A percentile compares a stretch with the other conserved stretches of the same genome.
These are phyloP conservation scores for Pythium periplocum DNA, from an alignment of 352 stramenopile genomes.

Conservation along the genomic window DNA sequence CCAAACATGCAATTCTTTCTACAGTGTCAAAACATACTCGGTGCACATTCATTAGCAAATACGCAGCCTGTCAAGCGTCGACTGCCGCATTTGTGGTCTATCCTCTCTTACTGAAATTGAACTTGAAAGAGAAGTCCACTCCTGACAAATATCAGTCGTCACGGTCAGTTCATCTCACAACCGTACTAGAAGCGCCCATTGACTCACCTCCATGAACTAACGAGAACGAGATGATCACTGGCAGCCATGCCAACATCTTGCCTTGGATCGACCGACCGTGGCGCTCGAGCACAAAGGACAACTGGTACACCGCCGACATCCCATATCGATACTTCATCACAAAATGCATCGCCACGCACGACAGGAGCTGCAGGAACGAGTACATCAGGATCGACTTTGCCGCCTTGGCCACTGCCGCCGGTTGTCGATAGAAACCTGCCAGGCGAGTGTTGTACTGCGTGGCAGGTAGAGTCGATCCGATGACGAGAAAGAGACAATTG, in stretches of 20 bases:
- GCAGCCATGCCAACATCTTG: constrained; percentile 20
- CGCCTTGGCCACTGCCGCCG: not conserved
- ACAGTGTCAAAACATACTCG: no score
- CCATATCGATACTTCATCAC: constrained; percentile 17
- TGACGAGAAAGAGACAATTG: constrained; percentile 1
- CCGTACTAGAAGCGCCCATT: constrained; percentile 5
- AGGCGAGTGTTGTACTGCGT: constrained; percentile 1
- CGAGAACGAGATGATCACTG: constrained; percentile 12
- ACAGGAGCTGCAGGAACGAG: constrained; percentile 14
- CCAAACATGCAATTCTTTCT: not conserved
- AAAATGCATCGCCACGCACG: constrained; percentile 13
- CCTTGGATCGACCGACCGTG: constrained; percentile 15
- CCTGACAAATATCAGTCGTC: constrained; percentile 5
- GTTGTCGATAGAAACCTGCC: not conserved
- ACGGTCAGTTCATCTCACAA: constrained; percentile 2
- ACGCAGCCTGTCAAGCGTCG: not conserved
- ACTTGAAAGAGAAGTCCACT: constrained; percentile 19
- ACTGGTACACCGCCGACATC: constrained; percentile 13
- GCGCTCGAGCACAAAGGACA: constrained; percentile 18
- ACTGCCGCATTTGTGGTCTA: constrained; percentile 1
- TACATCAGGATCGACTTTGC: constrained; percentile 14
- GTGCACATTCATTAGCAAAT: not conserved
- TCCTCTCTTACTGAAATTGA: constrained; percentile 9
- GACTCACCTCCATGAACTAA: constrained; percentile 9
- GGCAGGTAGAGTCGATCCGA: not conserved